Conservation (phyloP, 1,139 yeast genomes). For the Candida pseudocylindracea region DNA sequence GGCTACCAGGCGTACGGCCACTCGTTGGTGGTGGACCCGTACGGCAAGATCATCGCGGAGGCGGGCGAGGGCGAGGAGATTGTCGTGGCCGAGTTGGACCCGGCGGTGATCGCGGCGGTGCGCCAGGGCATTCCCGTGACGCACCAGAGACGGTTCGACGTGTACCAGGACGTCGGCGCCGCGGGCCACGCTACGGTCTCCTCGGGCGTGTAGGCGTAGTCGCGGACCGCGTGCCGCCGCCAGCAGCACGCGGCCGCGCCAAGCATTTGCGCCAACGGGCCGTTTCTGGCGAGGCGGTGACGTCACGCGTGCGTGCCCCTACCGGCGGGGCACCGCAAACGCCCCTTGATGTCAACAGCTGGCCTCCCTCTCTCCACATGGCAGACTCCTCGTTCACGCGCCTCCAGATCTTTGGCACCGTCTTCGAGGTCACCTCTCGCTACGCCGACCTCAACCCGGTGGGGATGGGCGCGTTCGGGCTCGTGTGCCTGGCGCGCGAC, state of each 20-base stretch:
- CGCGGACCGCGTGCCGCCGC: too few relatives aligned
- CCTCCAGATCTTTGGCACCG: constrained; percentile 63
- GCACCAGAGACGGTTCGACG: constrained; percentile 65
- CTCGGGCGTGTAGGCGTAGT: too few relatives aligned
- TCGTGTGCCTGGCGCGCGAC: constrained; percentile 92
- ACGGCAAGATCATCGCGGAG: constrained; percentile 53
- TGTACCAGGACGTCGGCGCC: constrained; percentile 32
- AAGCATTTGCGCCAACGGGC: too few relatives aligned
- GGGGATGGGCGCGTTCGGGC: constrained; percentile 98
- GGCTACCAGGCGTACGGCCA: constrained; percentile 89
- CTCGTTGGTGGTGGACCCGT: constrained; percentile 68
- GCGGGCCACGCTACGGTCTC: too few relatives aligned
- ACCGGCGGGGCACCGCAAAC: too few relatives aligned
- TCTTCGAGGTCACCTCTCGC: constrained; percentile 80
- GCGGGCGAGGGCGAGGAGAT: constrained; percentile 77
- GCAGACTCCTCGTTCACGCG: constrained; percentile 7
- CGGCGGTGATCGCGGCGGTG: constrained; percentile 31
- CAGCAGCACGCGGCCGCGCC: too few relatives aligned
- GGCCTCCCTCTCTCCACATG: too few relatives aligned
- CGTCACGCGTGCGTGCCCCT: too few relatives aligned
- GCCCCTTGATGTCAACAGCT: too few relatives aligned
- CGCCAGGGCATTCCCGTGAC: constrained; percentile 63
- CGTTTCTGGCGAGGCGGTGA: too few relatives aligned
- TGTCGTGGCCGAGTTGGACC: constrained; percentile 58
- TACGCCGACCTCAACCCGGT: constrained; percentile 90